Evolutionary conservation across 176 grass and related monocot species (phyloP).

Genomic region (Musa troglodytarum): DNA sequence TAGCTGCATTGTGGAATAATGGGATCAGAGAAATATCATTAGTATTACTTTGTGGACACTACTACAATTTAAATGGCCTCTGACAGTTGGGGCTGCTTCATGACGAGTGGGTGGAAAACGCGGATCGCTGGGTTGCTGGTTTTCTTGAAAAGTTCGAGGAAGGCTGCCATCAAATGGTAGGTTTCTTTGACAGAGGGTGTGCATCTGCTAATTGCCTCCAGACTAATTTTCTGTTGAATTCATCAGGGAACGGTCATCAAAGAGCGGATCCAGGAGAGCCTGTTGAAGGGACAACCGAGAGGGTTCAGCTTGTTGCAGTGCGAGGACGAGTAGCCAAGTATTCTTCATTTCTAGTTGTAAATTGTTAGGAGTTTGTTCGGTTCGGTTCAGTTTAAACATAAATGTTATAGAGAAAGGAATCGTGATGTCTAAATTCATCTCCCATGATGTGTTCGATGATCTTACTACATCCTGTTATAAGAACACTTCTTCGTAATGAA

Average conservation of each 20-base stretch:
- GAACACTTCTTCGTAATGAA: no score
- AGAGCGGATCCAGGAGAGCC: slow-evolving; percentile 74
- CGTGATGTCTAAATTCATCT: no score
- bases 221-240: slow-evolving; percentile 9
- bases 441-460: no score
- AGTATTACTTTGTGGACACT: no score
- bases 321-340: slow-evolving; percentile 27
- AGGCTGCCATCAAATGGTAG: slow-evolving; percentile 88
- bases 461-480: no score
- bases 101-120: slow-evolving; percentile 97
- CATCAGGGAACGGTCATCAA: slow-evolving; percentile 73
- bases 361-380: no score
- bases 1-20: background rate
- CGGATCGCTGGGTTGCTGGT: slow-evolving; percentile 95
- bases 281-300: slow-evolving; percentile 52
- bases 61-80: slow-evolving; percentile 1
- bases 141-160: slow-evolving; percentile 97
- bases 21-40: background rate
- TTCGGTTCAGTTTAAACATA: no score
- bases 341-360: background rate
- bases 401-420: no score
- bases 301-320: slow-evolving; percentile 72
- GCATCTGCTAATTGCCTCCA: background rate
- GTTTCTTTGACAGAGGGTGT: background rate
- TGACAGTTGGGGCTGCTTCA: slow-evolving; percentile 75